These are phyloP conservation scores for Plasmodium fragile DNA, from an alignment of 169 alveolate species.

Conservation along the genomic window DNA sequence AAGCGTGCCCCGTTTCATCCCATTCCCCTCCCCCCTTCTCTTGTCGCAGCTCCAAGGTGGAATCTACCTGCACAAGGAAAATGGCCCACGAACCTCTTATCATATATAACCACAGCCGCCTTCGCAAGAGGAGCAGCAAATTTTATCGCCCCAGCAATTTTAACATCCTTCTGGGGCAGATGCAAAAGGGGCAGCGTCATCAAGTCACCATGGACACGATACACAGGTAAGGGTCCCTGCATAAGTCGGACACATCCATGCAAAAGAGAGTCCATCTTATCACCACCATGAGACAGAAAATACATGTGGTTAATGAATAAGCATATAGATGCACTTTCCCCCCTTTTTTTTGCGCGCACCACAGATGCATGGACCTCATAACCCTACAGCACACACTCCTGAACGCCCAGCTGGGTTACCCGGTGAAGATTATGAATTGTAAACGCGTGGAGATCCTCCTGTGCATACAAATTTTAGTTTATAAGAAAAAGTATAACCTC, in stretches of 20 bases:
- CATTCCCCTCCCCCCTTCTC: not conserved
- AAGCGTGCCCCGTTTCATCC: not conserved
- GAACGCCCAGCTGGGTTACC: not conserved
- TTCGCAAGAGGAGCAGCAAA: conserved; percentile 3
- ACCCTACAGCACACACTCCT: conserved; percentile 28
- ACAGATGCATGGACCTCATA: conserved; percentile 28
- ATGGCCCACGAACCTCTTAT: conserved; percentile 25
- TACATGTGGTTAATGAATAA: not conserved
- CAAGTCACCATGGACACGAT: conserved; percentile 10
- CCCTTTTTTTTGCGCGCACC: not conserved
- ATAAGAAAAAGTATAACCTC: conserved; percentile 17
- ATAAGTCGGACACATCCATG: not conserved
- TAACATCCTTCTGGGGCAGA: conserved; percentile 43
- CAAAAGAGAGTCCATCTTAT: no score
- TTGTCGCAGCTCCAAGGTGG: not conserved
- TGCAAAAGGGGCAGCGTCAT: not conserved
- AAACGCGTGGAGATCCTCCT: conserved; percentile 39
- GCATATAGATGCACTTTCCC: not conserved
- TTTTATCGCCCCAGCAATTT: conserved; percentile 31
- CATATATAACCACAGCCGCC: not conserved
- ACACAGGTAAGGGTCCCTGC: conserved; percentile 7
- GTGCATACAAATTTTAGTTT: conserved; percentile 33
- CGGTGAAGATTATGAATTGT: conserved; percentile 27
- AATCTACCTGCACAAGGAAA: not conserved
- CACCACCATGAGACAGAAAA: not conserved